These are phyloP conservation scores for Leccinum brunneo-olivaceum DNA, from an alignment of 1,284 basidiomycete genomes.

Conservation along the genomic window DNA sequence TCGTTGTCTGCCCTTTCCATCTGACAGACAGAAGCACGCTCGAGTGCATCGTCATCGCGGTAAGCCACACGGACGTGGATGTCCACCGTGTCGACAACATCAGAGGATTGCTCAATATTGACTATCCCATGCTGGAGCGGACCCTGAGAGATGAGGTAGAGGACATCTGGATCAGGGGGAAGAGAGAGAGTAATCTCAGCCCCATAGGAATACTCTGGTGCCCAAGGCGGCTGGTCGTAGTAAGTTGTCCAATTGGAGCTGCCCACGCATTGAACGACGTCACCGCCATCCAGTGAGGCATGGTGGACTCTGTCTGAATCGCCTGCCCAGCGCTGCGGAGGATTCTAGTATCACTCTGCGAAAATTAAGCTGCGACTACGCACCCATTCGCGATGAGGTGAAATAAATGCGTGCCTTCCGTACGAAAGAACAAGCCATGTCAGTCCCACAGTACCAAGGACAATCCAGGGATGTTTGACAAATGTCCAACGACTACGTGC, in stretches of 20 bases:
- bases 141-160: constrained; percentile 36
- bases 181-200: constrained; percentile 32
- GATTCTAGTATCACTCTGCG: background rate
- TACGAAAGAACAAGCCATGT: constrained; percentile 14
- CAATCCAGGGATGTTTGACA: constrained; percentile 10
- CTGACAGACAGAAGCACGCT: constrained; percentile 34
- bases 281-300: background rate
- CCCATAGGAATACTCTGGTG: constrained; percentile 16
- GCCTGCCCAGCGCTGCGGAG: constrained; percentile 5
- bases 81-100: constrained; percentile 24
- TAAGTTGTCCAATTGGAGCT: constrained; percentile 24
- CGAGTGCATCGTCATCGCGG: constrained; percentile 18
- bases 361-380: background rate
- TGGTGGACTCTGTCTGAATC: background rate
- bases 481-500: background rate
- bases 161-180: constrained; percentile 30
- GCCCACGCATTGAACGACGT: constrained; percentile 11
- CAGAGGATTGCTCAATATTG: constrained; percentile 27
- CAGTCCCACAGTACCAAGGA: constrained; percentile 5
- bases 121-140: constrained; percentile 26
- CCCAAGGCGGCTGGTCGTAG: constrained; percentile 25
- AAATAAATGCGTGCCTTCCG: constrained; percentile 3
- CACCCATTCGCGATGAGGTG: constrained; percentile 10
- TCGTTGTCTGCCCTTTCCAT: constrained; percentile 25
- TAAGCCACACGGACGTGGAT: constrained; percentile 34